Evolutionary conservation across 768 basidiomycete genomes (phyloP).

Genomic region (Rhodosporidiobolus odoratus): DNA sequence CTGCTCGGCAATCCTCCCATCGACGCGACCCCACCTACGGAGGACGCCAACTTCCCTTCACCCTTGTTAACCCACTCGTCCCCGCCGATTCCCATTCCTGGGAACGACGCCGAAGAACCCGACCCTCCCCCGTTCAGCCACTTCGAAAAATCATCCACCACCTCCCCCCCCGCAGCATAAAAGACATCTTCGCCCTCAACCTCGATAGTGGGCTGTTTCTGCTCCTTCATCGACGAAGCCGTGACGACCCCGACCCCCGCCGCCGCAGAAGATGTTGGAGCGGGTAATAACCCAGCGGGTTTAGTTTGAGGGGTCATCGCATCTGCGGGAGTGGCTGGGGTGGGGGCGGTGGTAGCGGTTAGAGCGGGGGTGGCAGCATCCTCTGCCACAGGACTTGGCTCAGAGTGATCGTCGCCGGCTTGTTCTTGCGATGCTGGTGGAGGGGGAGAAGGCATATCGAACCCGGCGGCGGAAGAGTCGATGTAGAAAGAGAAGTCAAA

Average conservation of each 20-base stretch:
- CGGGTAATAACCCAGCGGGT: neutral
- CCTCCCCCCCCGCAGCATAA: neutral
- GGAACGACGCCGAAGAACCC: too few species aligned
- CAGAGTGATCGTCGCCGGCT: neutral
- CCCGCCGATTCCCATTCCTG: neutral
- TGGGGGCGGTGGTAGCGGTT: neutral
- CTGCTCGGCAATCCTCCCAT: neutral
- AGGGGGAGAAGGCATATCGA: constrained; percentile 19
- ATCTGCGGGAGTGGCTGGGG: constrained; percentile 11
- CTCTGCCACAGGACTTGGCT: too few species aligned
- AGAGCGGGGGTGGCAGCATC: neutral
- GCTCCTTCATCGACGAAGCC: too few species aligned
- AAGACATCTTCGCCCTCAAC: neutral
- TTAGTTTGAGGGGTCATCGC: neutral
- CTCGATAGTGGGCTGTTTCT: neutral
- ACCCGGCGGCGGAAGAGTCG: constrained; percentile 28
- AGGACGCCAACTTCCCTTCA: neutral
- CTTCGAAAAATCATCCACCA: neutral
- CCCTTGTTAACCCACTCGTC: too few species aligned
- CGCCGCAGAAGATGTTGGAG: too few species aligned
- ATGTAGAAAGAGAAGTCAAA: constrained; percentile 28
- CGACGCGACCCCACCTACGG: neutral
- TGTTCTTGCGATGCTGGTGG: constrained; percentile 15
- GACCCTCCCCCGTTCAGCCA: constrained; percentile 9
- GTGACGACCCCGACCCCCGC: neutral